These are phyloP conservation scores for Salix brachista DNA, from an alignment of 345 rosid genomes.

Conservation along the genomic window DNA sequence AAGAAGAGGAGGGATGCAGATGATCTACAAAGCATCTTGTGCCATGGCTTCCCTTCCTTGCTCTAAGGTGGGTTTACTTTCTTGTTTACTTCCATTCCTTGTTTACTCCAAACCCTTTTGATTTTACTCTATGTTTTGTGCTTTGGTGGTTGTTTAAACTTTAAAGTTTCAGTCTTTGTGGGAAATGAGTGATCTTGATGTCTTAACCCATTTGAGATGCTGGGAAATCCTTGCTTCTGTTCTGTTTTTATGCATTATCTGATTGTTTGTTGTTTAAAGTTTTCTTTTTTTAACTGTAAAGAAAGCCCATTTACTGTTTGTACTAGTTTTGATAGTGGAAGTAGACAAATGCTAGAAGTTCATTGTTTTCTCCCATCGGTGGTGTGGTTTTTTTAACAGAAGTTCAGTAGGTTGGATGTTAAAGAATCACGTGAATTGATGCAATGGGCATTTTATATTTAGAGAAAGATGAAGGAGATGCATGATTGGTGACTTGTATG, in stretches of 20 bases:
- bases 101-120: too few species aligned
- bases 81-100: neutral
- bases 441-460: neutral
- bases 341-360: neutral
- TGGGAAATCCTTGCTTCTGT: neutral
- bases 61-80: slow-evolving; percentile 43
- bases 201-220: slow-evolving; percentile 1
- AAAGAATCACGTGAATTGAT: neutral
- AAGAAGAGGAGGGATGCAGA: slow-evolving; percentile 41
- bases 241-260: neutral
- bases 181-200: slow-evolving; percentile 7
- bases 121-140: neutral
- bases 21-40: slow-evolving; percentile 74
- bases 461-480: neutral
- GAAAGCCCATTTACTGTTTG: neutral
- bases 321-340: neutral
- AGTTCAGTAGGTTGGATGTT: neutral
- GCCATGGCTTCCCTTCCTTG: slow-evolving; percentile 71
- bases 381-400: neutral
- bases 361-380: neutral
- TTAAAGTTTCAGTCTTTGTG: neutral
- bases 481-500: neutral
- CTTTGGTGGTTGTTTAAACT: neutral
- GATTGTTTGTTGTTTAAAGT: neutral
- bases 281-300: neutral